phyloP scores from a whole-genome alignment of 2,329 filamentous ascomycete species.

The Lachnellula arida region DNA sequence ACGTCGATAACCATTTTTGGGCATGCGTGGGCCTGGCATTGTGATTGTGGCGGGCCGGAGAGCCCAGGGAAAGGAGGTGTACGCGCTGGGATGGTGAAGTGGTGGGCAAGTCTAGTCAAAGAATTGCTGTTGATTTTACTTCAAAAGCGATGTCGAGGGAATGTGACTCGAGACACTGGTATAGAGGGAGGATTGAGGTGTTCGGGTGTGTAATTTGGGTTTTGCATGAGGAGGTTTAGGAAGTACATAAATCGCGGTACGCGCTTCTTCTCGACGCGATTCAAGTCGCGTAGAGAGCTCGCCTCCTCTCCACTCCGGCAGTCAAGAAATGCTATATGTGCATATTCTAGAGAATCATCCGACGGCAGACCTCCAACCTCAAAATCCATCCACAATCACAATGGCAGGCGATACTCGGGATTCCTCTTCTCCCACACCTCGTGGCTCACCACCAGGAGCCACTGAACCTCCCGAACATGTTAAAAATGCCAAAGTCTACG shows the following conservation, averaged over 20 bases:
- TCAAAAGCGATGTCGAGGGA: background rate
- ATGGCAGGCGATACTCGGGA: slow-evolving; percentile 36
- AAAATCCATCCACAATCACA: slow-evolving; percentile 12
- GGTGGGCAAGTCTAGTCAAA: slow-evolving; percentile 26
- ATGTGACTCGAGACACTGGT: background rate
- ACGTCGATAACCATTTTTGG: slow-evolving; percentile 63
- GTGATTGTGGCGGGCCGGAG: slow-evolving; percentile 6
- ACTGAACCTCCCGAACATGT: slow-evolving; percentile 34
- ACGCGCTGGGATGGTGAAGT: slow-evolving; percentile 1
- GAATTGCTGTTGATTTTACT: slow-evolving; percentile 17
- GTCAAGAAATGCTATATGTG: slow-evolving; percentile 3
- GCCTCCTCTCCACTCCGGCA: background rate
- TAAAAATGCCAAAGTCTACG: slow-evolving; percentile 35
- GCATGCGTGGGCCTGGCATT: slow-evolving; percentile 56
- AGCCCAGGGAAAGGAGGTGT: slow-evolving; percentile 6
- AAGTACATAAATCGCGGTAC: background rate
- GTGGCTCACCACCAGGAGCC: slow-evolving; percentile 33
- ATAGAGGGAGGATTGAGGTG: slow-evolving; percentile 1
- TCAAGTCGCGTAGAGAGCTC: slow-evolving; percentile 2
- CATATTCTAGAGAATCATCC: slow-evolving; percentile 4
- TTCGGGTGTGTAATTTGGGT: background rate
- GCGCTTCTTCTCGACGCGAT: slow-evolving; percentile 11
- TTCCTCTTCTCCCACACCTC: slow-evolving; percentile 18
- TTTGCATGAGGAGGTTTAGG: background rate
- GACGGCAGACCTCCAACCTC: background rate